Conservation (phyloP, 164 flowering plant species). For the Brasenia schreberi region DNA sequence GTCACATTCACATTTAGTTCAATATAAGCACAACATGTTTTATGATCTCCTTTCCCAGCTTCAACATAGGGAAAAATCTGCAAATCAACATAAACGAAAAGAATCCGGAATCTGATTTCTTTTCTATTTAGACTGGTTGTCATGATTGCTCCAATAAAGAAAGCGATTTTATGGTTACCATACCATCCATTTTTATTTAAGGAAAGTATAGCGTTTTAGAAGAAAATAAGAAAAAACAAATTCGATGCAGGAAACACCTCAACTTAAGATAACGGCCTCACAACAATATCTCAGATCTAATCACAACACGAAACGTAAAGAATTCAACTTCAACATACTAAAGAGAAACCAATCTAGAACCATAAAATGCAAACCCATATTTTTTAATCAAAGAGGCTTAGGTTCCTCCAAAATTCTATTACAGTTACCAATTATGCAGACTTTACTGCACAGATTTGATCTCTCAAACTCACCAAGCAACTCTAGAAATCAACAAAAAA, state of each 20-base stretch:
- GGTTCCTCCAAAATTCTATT: background rate
- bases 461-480: background rate
- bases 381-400: background rate
- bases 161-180: background rate
- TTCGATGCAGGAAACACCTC: background rate
- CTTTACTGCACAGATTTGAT: too few species aligned
- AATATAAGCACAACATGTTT: too few species aligned
- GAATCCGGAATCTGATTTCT: background rate
- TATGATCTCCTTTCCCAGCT: too few species aligned
- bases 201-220: background rate
- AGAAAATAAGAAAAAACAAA: background rate
- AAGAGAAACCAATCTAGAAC: background rate
- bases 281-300: background rate
- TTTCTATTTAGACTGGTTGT: background rate
- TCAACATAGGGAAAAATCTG: constrained; percentile 28
- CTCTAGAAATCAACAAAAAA: background rate
- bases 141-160: background rate
- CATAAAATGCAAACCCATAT: background rate
- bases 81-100: constrained; percentile 23
- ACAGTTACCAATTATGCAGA: too few species aligned
- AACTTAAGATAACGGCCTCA: background rate
- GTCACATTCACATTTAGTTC: too few species aligned
- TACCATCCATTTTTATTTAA: background rate
- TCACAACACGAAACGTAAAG: too few species aligned
- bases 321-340: background rate